Percentiles rank a stretch among this genome's conserved stretches.
Conservation (phyloP, 306 rosid genomes). For the Fragaria vesca region DNA sequence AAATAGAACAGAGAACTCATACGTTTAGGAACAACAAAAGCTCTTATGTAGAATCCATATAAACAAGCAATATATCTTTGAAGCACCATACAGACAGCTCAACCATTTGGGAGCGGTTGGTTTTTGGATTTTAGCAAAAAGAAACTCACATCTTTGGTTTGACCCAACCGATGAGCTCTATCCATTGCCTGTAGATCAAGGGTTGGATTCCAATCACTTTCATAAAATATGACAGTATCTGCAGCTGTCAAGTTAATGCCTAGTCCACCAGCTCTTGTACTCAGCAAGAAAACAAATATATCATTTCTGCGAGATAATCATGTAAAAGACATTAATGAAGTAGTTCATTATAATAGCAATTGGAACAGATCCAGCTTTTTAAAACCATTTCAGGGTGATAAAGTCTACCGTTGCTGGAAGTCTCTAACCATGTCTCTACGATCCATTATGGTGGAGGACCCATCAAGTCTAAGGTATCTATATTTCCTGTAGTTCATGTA, state of each 20-base stretch:
- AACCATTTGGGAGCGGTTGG: not conserved
- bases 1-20: not conserved
- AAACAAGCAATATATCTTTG: conserved; percentile 1
- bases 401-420: conserved; percentile 81
- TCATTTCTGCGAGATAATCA: conserved; percentile 60
- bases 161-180: conserved; percentile 99
- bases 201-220: conserved; percentile 99
- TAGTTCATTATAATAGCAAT: not conserved
- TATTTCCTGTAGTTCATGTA: conserved; percentile 97
- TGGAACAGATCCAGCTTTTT: not conserved
- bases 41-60: not conserved
- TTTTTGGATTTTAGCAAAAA: not conserved
- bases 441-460: conserved; percentile 92
- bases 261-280: conserved; percentile 99
- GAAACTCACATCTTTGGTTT: conserved; percentile 89
- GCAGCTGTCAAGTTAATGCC: conserved; percentile 99
- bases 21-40: too few species aligned
- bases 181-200: conserved; percentile 98
- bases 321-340: not conserved
- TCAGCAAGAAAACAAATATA: conserved; percentile 89
- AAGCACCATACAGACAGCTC: not conserved
- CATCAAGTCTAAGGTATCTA: conserved; percentile 91
- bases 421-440: conserved; percentile 98
- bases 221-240: conserved; percentile 96
- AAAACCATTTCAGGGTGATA: not conserved